These are phyloP conservation scores for Tricholoma flavovirens DNA, from an alignment of 768 basidiomycete genomes.

Conservation along the genomic window DNA sequence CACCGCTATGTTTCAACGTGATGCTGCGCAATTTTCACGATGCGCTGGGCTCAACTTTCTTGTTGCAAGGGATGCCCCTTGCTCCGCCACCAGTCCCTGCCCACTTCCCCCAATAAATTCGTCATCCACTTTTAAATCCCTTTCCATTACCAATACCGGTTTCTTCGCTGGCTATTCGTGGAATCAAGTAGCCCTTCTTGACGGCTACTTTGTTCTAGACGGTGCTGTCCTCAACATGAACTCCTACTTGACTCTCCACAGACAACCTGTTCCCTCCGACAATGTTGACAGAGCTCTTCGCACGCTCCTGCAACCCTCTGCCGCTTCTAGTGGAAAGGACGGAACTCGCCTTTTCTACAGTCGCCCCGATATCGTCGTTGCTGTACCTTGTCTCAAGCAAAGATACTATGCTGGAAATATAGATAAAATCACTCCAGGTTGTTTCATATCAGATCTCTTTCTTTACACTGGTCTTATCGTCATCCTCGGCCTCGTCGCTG, in stretches of 20 bases:
- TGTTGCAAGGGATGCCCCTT: conserved; percentile 73
- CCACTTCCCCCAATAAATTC: conserved; percentile 57
- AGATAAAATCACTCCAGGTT: conserved; percentile 94
- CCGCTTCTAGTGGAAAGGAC: conserved; percentile 68
- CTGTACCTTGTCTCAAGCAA: conserved; percentile 74
- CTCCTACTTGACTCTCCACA: conserved; percentile 77
- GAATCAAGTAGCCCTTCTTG: conserved; percentile 71
- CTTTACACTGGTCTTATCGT: conserved; percentile 88
- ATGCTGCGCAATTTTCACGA: conserved; percentile 53
- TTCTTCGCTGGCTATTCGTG: conserved; percentile 84
- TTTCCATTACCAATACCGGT: conserved; percentile 61
- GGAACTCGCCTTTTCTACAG: conserved; percentile 85
- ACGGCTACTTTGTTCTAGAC: conserved; percentile 83
- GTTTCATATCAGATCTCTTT: conserved; percentile 85
- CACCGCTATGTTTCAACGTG: conserved; percentile 77
- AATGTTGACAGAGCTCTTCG: conserved; percentile 81
- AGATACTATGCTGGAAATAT: conserved; percentile 93
- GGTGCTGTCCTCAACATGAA: conserved; percentile 91
- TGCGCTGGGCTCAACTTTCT: conserved; percentile 62
- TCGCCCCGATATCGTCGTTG: conserved; percentile 53
- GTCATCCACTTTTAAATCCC: conserved; percentile 49
- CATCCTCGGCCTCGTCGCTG: conserved; percentile 84
- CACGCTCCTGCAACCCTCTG: conserved; percentile 48
- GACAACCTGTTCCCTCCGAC: conserved; percentile 62
- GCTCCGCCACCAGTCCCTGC: conserved; percentile 55